Conservation (phyloP, 495 filamentous ascomycete genomes). For the Podospora australis region DNA sequence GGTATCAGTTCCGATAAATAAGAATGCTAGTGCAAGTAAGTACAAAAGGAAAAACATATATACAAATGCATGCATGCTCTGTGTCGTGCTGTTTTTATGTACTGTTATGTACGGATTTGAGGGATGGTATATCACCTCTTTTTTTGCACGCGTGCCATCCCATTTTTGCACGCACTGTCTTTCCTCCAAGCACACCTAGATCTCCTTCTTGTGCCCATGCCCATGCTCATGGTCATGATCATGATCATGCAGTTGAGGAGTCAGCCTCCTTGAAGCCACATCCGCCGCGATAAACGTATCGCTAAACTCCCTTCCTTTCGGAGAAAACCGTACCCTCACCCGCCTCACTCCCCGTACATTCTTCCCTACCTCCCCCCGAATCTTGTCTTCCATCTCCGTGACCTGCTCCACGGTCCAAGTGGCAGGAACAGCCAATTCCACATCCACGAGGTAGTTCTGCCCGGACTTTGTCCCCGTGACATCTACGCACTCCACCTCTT, state of each 20-base stretch:
- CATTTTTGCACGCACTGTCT: too few relatives aligned
- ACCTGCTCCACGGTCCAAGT: constrained; percentile 64
- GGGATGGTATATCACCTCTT: too few relatives aligned
- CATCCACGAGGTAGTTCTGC: constrained; percentile 87
- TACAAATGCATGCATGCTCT: too few relatives aligned
- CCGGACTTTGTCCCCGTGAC: constrained; percentile 88
- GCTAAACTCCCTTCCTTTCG: constrained; percentile 49
- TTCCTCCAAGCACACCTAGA: too few relatives aligned
- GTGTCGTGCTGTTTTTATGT: too few relatives aligned
- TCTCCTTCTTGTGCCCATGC: constrained; percentile 9
- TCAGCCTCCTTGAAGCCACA: constrained; percentile 52
- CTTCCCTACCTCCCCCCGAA: constrained; percentile 61
- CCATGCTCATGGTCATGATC: constrained; percentile 25
- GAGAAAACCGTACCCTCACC: constrained; percentile 75
- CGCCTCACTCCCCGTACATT: constrained; percentile 76
- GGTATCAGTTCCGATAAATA: too few relatives aligned
- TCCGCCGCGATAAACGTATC: constrained; percentile 75
- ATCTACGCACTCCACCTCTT: constrained; percentile 55
- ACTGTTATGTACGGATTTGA: too few relatives aligned
- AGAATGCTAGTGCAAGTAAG: too few relatives aligned
- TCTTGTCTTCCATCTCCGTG: constrained; percentile 58
- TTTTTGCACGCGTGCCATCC: too few relatives aligned
- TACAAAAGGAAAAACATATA: too few relatives aligned
- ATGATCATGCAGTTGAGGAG: constrained; percentile 57
- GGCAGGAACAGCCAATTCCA: constrained; percentile 72